A percentile compares a stretch with the other conserved stretches of the same genome.
Evolutionary conservation across 2,329 filamentous ascomycete species (phyloP).

Genomic region (Stemphylium lycopersici): DNA sequence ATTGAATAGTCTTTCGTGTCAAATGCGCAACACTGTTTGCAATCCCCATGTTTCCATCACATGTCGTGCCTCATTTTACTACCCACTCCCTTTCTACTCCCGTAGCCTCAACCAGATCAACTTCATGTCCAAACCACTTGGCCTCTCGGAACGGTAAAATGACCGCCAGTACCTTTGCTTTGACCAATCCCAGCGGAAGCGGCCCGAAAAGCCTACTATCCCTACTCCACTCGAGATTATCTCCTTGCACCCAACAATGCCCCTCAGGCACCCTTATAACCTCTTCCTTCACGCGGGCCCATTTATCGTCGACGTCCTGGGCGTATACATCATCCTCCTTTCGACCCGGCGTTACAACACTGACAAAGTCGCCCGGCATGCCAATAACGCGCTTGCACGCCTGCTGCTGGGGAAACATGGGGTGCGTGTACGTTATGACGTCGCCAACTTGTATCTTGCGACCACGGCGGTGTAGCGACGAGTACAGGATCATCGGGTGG

Average conservation of each 20-base stretch:
- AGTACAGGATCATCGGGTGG: constrained; percentile 33
- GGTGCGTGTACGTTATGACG: constrained; percentile 78
- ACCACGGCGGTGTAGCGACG: constrained; percentile 55
- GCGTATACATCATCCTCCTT: constrained; percentile 32
- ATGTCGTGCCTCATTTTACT: background rate
- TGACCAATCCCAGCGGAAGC: constrained; percentile 81
- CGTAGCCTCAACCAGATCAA: constrained; percentile 19
- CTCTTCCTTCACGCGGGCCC: constrained; percentile 36
- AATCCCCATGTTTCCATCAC: background rate
- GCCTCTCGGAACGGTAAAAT: constrained; percentile 28
- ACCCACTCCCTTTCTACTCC: constrained; percentile 20
- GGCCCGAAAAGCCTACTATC: constrained; percentile 90
- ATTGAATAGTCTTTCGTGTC: too few species aligned
- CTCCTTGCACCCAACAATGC: constrained; percentile 89
- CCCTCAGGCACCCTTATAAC: constrained; percentile 85
- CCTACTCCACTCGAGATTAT: constrained; percentile 82
- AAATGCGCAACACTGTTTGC: too few species aligned
- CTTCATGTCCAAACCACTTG: constrained; percentile 34
- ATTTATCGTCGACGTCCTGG: constrained; percentile 32
- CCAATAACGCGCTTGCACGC: constrained; percentile 77
- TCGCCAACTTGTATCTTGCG: constrained; percentile 77
- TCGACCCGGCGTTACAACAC: constrained; percentile 65
- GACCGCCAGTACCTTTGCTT: constrained; percentile 74
- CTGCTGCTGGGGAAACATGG: constrained; percentile 61
- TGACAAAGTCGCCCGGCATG: constrained; percentile 70